Evolutionary conservation across 176 grass and related monocot species (phyloP), one percentile per base, ranked within the genome.

Genomic region (Saccharum spontaneum): DNA sequence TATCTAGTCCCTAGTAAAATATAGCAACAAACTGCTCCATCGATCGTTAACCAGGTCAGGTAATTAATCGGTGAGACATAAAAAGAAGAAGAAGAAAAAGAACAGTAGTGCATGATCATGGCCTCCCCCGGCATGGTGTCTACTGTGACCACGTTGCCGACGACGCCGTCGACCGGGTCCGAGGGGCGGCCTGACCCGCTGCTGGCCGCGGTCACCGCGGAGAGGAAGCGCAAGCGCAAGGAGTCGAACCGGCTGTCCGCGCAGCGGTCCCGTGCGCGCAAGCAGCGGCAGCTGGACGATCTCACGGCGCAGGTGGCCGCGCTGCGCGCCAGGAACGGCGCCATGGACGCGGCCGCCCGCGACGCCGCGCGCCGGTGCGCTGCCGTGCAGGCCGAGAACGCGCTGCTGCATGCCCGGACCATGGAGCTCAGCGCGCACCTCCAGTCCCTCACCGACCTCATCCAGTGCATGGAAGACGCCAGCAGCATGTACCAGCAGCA

Each of bases 231-330:
- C 54, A 94, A 83, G 86, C 83, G 92, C 49, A 97, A 90, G 92
- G 88, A 90, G 83, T 97, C 90, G 62, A 97, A 97, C 94, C 76
- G 92, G 38, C 85, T 92, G 6, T 97, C 94, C 0, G 94, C 94
- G 66, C 88, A 87, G 67, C 90, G 94, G 26, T 97, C 94, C 15
- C 90, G 94, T 39, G 80, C 68, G 38, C 90, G 94, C 75, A 90
- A 89, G 80, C 84, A 89, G 87, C 79, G 67, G 68, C 87, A 97
- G 71, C 77, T 89, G 34, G 86, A 81, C 67, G 88, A 92, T 9
- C 88, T 94, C 45, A 63, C 33, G 37, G 78, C 61, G 31, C 85
- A 90, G 80, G 87, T 78, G 76, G 68, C 79, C 23, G 34, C 71
- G 49, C 73, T 94, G 76, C 82, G 71, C 16, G 75, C 79, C 79